These are phyloP conservation scores for Linaria vulgaris DNA, from an alignment of 257 asterid species.

Conservation along the genomic window DNA sequence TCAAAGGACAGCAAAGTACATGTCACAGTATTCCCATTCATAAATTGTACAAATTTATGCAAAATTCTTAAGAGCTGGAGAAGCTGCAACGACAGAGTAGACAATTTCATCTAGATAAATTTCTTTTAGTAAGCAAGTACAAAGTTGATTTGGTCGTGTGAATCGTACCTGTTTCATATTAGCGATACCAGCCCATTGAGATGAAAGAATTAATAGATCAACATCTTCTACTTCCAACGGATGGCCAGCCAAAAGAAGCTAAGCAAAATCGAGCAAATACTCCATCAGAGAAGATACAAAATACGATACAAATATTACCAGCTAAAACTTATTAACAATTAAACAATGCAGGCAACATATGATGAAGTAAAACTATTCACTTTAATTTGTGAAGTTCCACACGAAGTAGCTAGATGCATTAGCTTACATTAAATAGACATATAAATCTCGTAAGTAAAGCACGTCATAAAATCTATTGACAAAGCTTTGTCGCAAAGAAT, in stretches of 20 bases:
- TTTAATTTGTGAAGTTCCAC: slow-evolving; percentile 6
- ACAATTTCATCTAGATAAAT: not conserved
- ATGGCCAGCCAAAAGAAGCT: slow-evolving; percentile 59
- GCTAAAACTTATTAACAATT: slow-evolving; percentile 6
- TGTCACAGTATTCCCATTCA: not conserved
- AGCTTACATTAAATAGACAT: slow-evolving; percentile 6
- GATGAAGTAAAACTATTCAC: not conserved
- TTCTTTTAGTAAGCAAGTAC: not conserved
- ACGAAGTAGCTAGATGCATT: not conserved
- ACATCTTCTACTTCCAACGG: slow-evolving; percentile 60
- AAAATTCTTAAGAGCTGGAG: slow-evolving; percentile 13
- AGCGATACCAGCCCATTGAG: slow-evolving; percentile 82
- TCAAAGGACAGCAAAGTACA: not conserved
- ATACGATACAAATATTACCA: slow-evolving; percentile 3
- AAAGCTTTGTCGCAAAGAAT: not conserved
- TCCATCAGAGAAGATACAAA: slow-evolving; percentile 19
- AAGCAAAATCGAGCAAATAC: slow-evolving; percentile 28
- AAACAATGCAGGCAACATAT: slow-evolving; percentile 1
- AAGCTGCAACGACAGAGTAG: slow-evolving; percentile 15
- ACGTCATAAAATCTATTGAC: not conserved
- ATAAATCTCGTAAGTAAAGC: not conserved
- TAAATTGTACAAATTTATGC: not conserved
- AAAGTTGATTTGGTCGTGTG: not conserved
- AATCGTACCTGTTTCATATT: slow-evolving; percentile 60
- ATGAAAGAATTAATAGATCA: slow-evolving; percentile 77